Evolutionary conservation across 768 basidiomycete species (phyloP).

Genomic region (Glaciozyma martinii): DNA sequence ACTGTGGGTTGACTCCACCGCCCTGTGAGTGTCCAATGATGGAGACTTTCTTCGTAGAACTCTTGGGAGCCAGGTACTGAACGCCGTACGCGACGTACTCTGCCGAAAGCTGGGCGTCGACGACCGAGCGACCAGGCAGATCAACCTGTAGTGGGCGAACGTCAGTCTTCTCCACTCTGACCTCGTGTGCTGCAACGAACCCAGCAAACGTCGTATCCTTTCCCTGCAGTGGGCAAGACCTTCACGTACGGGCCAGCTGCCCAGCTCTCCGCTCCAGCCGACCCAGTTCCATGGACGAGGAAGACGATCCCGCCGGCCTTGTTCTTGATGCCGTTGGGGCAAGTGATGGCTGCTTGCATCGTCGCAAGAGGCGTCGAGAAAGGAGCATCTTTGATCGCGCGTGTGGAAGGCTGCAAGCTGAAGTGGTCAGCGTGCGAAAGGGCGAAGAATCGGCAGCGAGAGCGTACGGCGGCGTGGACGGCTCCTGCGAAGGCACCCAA

Average conservation of each 20-base stretch:
- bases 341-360: conserved; percentile 29
- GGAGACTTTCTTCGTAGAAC: conserved; percentile 33
- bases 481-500: no score
- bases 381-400: conserved; percentile 43
- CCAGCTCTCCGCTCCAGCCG: conserved; percentile 31
- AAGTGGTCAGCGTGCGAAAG: no score
- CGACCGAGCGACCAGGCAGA: conserved; percentile 28
- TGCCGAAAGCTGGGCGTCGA: conserved; percentile 33
- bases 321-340: conserved; percentile 32
- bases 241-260: conserved; percentile 33
- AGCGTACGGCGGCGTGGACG: no score
- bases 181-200: background rate
- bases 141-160: background rate
- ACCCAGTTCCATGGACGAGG: conserved; percentile 37
- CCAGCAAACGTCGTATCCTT: conserved; percentile 36
- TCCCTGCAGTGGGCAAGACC: conserved; percentile 31
- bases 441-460: no score
- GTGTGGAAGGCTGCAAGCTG: no score
- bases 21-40: conserved; percentile 36
- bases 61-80: conserved; percentile 27
- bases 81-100: conserved; percentile 37
- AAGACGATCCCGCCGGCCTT: conserved; percentile 35
- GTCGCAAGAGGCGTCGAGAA: conserved; percentile 66
- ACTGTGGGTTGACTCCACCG: conserved; percentile 7
- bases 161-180: background rate